phyloP scores from a whole-genome alignment of 768 basidiomycete species.

The Russula sp. region DNA sequence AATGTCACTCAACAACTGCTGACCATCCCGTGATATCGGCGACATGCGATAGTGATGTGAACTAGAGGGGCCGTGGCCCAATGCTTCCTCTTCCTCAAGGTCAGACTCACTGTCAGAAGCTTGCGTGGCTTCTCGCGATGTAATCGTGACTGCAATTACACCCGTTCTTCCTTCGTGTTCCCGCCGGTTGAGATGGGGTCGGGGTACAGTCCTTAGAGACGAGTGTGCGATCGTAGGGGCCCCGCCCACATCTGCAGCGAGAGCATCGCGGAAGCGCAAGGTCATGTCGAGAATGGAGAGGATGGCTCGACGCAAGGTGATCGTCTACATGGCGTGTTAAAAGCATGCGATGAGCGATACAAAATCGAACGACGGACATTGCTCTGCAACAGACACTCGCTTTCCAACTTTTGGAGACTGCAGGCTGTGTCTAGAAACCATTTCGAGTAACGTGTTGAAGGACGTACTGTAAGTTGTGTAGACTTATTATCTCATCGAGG shows the following conservation, averaged over 20 bases:
- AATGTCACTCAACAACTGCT: constrained; percentile 42
- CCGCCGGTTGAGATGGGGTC: constrained; percentile 56
- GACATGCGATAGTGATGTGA: constrained; percentile 38
- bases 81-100: constrained; percentile 23
- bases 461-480: constrained; percentile 66
- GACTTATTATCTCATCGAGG: constrained; percentile 65
- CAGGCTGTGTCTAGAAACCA: neutral
- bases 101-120: constrained; percentile 38
- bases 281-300: constrained; percentile 67
- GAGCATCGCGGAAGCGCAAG: constrained; percentile 59
- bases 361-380: constrained; percentile 37
- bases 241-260: constrained; percentile 53
- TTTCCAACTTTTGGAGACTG: constrained; percentile 55
- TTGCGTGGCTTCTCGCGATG: constrained; percentile 28
- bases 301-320: constrained; percentile 56
- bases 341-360: neutral
- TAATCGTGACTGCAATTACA: constrained; percentile 53
- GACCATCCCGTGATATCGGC: constrained; percentile 36
- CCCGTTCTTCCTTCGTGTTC: constrained; percentile 47
- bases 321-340: constrained; percentile 39
- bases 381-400: constrained; percentile 54
- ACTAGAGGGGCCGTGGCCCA: constrained; percentile 19
- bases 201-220: constrained; percentile 43
- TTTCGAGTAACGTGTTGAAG: neutral
- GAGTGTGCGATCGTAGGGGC: constrained; percentile 48